phyloP scores from a whole-genome alignment of 2,329 filamentous ascomycete genomes.

The Monosporascus sp. region DNA sequence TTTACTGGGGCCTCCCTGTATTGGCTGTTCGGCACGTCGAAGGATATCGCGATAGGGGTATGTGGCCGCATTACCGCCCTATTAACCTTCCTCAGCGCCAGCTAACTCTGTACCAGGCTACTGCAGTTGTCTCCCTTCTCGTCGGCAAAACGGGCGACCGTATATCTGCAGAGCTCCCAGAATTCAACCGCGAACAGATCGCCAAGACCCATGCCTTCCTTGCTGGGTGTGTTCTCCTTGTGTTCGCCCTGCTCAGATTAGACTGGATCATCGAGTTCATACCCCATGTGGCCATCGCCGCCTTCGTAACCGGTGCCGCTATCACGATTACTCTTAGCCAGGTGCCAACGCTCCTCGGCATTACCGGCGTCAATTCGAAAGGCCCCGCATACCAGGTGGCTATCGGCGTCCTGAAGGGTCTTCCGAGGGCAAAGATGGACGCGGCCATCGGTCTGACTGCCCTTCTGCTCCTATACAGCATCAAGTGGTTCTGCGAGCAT shows the following conservation, averaged over 20 bases:
- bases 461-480: constrained; percentile 59
- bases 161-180: constrained; percentile 30
- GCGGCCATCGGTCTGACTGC: constrained; percentile 68
- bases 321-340: constrained; percentile 47
- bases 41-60: constrained; percentile 75
- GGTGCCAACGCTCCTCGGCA: constrained; percentile 38
- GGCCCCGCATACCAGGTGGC: constrained; percentile 41
- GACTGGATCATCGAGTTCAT: constrained; percentile 50
- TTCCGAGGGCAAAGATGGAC: constrained; percentile 50
- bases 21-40: constrained; percentile 80
- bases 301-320: constrained; percentile 47
- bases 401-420: constrained; percentile 35
- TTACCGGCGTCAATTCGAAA: constrained; percentile 38
- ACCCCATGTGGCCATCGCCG: constrained; percentile 43
- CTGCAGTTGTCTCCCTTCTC: constrained; percentile 46
- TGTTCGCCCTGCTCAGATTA: constrained; percentile 40
- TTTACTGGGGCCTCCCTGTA: constrained; percentile 77
- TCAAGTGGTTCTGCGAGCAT: constrained; percentile 54
- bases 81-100: too few species aligned
- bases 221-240: constrained; percentile 38
- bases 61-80: constrained; percentile 6
- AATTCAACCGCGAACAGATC: constrained; percentile 32
- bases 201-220: constrained; percentile 41
- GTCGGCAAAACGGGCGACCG: constrained; percentile 41
- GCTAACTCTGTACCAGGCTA: constrained; percentile 23